phyloP scores from a whole-genome alignment of 2,329 filamentous ascomycete species.

The Sordariomycetes sp. region DNA sequence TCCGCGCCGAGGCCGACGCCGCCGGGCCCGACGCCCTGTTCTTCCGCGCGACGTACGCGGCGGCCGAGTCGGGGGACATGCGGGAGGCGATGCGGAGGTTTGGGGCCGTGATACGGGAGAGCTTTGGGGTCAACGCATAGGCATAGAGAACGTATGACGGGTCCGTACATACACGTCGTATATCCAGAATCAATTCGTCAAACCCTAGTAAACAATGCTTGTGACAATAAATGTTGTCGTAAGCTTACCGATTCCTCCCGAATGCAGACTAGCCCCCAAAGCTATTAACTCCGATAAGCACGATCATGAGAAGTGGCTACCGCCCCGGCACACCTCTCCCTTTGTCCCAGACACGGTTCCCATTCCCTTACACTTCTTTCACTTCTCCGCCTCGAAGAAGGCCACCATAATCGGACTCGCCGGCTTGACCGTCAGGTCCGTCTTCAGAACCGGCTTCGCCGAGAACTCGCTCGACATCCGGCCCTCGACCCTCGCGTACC shows the following conservation, averaged over 20 bases:
- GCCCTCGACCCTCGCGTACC: conserved; percentile 52
- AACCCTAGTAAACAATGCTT: too few species aligned
- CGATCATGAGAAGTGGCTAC: background rate
- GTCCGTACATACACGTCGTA: background rate
- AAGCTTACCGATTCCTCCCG: background rate
- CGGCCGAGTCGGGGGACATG: conserved; percentile 63
- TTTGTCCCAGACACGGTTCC: background rate
- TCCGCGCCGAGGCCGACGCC: conserved; percentile 52
- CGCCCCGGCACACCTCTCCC: background rate
- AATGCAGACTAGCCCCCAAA: background rate
- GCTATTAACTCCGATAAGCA: background rate
- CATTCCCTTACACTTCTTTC: background rate
- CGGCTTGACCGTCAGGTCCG: conserved; percentile 50
- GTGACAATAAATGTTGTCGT: too few species aligned
- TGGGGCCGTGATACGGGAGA: conserved; percentile 58
- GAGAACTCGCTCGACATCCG: conserved; percentile 44
- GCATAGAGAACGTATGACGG: background rate
- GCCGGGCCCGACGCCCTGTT: conserved; percentile 48
- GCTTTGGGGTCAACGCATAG: conserved; percentile 24
- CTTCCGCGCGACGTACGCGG: conserved; percentile 84
- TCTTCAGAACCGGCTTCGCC: conserved; percentile 40
- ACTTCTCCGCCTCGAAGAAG: conserved; percentile 35
- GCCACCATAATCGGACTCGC: conserved; percentile 47
- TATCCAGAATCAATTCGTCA: background rate
- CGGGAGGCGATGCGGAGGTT: conserved; percentile 63